Base-by-base conservation (phyloP, 768 basidiomycete genomes). In the Leucosporidium scottii region DNA sequence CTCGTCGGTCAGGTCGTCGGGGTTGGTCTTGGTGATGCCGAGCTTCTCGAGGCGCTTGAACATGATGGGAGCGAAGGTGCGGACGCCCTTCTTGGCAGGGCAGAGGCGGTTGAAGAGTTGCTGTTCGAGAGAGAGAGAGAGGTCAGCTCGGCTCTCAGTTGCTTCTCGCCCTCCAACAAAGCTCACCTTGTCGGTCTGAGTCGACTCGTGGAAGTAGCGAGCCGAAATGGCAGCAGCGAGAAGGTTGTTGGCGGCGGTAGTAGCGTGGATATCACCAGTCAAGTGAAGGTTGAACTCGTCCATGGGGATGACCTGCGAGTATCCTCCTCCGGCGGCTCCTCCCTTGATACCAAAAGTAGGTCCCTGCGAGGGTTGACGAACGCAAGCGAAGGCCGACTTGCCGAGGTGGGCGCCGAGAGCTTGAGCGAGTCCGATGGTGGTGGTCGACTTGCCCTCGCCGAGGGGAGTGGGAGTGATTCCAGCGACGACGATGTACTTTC, bases 301-400 rank as follows among this genome's bases (percentile, higher is more conserved):
- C 94, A 98, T 97, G 51, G 94, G 94, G 80, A 98, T 98, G 75
- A 99, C 90, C 77, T 96, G 93, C 77, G 91, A 92, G 81, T 98
- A 99, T 61, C 94, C 94, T 68, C 94, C 94, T 50, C 96, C 94
- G 53, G 94, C 94, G 48, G 94, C 94, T 74, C 94, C 96, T 73
- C 94, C 94, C 80, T 99, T 99, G 82, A 99, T 96, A 73, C 94
- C 94, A 77, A 98, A 99, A 0, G 94, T 98, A 44, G 94, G 94
- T 18, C 96, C 94, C 79, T 99, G 94, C 80, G 91, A 93, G 6
- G 96, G 96, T 77, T 99, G 96, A 64, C 94, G 88, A 28, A 98
- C 93, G 78, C 93, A 96, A 56, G 96, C 94, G 78, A 96, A 97
- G 15, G 92, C 84, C 39, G 91, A 88, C 64, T 93, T 91, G 66